Evolutionary conservation across 345 rosid genomes (phyloP).

Genomic region (Salix viminalis): DNA sequence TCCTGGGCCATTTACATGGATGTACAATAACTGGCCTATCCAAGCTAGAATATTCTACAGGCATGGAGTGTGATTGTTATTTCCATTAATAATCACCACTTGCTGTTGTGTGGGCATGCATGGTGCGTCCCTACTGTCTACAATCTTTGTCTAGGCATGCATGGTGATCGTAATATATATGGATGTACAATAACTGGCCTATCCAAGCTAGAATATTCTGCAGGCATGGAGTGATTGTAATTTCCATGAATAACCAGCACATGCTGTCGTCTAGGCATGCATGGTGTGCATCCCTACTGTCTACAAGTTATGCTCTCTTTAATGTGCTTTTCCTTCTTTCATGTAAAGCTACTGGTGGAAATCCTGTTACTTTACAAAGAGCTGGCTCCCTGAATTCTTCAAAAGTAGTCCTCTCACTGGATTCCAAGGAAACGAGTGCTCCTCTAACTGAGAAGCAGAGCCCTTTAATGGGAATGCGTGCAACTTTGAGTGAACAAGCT

Average conservation of each 20-base stretch:
- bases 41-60: neutral
- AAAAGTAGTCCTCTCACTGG: constrained; percentile 32
- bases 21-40: neutral
- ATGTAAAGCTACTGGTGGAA: constrained; percentile 62
- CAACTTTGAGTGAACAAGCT: constrained; percentile 43
- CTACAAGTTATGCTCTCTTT: neutral
- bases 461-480: constrained; percentile 16
- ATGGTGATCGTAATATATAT: too few species aligned
- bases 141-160: too few species aligned
- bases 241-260: too few species aligned
- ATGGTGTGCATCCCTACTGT: neutral
- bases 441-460: constrained; percentile 37
- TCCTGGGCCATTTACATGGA: neutral
- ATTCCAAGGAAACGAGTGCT: constrained; percentile 30
- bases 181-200: neutral
- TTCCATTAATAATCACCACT: too few species aligned
- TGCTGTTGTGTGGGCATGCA: too few species aligned
- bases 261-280: neutral
- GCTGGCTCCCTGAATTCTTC: constrained; percentile 43
- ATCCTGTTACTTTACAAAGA: constrained; percentile 45
- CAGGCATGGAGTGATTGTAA: neutral
- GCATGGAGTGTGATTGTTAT: neutral
- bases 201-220: neutral
- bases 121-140: too few species aligned
- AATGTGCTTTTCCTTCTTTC: constrained; percentile 25